Base-by-base conservation (phyloP, 345 rosid species). In the thale cress (Arabidopsis thaliana) region DNA sequence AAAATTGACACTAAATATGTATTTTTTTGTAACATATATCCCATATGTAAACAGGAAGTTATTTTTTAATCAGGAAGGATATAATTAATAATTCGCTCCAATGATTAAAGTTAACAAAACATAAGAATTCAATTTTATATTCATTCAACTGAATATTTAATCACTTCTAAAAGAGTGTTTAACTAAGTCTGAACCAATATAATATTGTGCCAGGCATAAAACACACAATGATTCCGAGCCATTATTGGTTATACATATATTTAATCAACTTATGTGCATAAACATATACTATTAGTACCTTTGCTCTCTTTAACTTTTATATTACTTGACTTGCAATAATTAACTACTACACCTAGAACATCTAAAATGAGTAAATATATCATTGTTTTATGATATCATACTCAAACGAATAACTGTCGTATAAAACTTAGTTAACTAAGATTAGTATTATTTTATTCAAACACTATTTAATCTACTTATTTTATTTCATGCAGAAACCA, bases 181-280 rank as follows among this genome's bases (percentile, higher is more conserved):
- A 71, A 71, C 53, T 64, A 56, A 40, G 80, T 65, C 65, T 65
- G 48, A 77, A 71, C 33, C 45, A 64, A 58, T 71, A 71, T 77
- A 77, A 71, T 77, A 77, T 58, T 65, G 20, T 38, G 68, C 45
- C 81, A 77, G 76, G 33, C 72, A 57, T 71, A 65, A 77, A 77
- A 66, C 77, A 73, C 70, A 52, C 51, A 59, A 67, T 72, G 59
- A 72, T 78, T 78, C 65, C 25, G 13, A 63, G 62, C 12, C 76
- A 77, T 65, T 77, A 77, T 77, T 77, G 72, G 57, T 32, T 64
- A 71, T 46, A 22, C 30, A n/a, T 53, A 65, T 69, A 77, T 63
- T 77, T 57, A 77, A 77, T 65, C n/a, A 49, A 56, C 72, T 71
- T 30, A 58, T 65, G 64, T 58, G 53, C 53, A 50, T 42, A 65